Conservation (phyloP, 352 stramenopile genomes). For the Blastocystis sp. region DNA sequence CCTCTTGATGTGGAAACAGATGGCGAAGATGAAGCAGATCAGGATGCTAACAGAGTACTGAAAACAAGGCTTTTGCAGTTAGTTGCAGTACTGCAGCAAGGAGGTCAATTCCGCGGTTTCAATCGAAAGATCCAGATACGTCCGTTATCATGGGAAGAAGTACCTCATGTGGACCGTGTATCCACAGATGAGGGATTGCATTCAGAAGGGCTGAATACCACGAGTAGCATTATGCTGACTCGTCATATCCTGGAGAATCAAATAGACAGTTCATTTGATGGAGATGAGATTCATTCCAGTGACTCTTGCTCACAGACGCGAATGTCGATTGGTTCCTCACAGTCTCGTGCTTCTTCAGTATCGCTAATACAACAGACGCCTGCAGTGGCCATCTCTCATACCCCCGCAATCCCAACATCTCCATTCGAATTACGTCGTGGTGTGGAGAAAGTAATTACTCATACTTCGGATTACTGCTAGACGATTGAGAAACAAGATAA, state of each 20-base stretch:
- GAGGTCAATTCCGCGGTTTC: conserved; percentile 92
- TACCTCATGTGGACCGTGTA: background rate
- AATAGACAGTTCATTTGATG: too few relatives aligned
- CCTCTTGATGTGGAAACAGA: conserved; percentile 79
- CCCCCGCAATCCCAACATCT: background rate
- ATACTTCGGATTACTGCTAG: background rate
- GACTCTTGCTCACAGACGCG: too few relatives aligned
- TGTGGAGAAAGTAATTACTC: background rate
- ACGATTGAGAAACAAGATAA: conserved; percentile 67
- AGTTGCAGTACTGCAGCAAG: conserved; percentile 87
- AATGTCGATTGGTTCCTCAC: too few relatives aligned
- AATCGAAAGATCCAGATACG: conserved; percentile 98
- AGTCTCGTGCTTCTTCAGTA: too few relatives aligned
- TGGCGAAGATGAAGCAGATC: conserved; percentile 81
- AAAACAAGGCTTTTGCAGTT: conserved; percentile 85
- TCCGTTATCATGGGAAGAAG: conserved; percentile 76
- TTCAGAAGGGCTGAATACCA: background rate
- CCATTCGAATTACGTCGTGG: conserved; percentile 33
- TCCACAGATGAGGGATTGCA: background rate
- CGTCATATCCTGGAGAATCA: too few relatives aligned
- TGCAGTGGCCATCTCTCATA: background rate
- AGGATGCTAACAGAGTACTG: conserved; percentile 19
- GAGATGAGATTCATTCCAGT: too few relatives aligned
- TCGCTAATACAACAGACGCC: too few relatives aligned
- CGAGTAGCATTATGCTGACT: too few relatives aligned